Percentiles rank a stretch among this genome's conserved stretches.
phyloP scores from a whole-genome alignment of 2,329 filamentous ascomycete species.

The Aspergillus sp. region DNA sequence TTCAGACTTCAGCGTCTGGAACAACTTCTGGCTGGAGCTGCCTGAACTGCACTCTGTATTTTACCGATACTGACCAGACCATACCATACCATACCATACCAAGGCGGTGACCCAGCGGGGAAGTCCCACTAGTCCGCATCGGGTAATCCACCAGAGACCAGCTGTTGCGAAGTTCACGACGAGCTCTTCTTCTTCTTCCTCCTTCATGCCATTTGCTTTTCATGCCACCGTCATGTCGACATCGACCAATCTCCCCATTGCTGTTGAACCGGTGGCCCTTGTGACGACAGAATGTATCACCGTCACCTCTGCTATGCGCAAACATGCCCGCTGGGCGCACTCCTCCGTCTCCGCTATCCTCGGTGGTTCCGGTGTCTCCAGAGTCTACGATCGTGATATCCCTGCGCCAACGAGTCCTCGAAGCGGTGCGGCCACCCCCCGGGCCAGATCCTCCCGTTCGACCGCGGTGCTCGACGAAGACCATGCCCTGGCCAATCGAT shows the following conservation, averaged over 20 bases:
- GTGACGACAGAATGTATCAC: slow-evolving; percentile 98
- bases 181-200: slow-evolving; percentile 18
- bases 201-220: slow-evolving; percentile 3
- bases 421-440: slow-evolving; percentile 15
- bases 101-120: not conserved
- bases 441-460: slow-evolving; percentile 11
- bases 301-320: slow-evolving; percentile 95
- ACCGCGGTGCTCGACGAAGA: slow-evolving; percentile 31
- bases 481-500: slow-evolving; percentile 62
- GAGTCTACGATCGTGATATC: slow-evolving; percentile 37
- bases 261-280: slow-evolving; percentile 81
- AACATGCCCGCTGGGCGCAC: slow-evolving; percentile 91
- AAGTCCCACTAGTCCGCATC: not conserved
- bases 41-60: too few relatives aligned
- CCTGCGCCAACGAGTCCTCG: slow-evolving; percentile 31
- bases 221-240: not conserved
- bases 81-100: not conserved
- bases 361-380: slow-evolving; percentile 57
- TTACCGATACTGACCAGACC: not conserved
- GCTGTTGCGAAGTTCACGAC: slow-evolving; percentile 5
- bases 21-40: too few relatives aligned
- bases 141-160: not conserved
- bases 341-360: slow-evolving; percentile 94
- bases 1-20: too few relatives aligned
- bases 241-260: slow-evolving; percentile 49